These are phyloP conservation scores for Fonsecaea erecta DNA, from an alignment of 2,329 filamentous ascomycete species.

Conservation along the genomic window DNA sequence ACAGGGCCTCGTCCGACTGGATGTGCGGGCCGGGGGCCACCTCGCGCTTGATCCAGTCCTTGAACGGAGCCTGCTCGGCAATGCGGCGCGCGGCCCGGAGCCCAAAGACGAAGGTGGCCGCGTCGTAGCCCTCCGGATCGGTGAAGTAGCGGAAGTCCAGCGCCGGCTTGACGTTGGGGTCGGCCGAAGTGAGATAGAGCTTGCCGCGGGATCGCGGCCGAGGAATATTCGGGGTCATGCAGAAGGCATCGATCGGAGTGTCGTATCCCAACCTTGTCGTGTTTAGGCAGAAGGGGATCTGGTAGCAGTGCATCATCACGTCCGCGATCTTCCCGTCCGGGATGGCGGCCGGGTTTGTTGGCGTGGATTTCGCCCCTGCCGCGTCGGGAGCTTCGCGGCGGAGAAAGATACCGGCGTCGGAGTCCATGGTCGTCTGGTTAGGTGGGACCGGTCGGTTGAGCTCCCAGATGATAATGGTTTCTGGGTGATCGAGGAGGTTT, in stretches of 20 bases:
- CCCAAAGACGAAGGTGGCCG: constrained; percentile 77
- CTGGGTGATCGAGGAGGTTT: constrained; percentile 68
- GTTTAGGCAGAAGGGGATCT: constrained; percentile 90
- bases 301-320: constrained; percentile 96
- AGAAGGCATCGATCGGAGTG: constrained; percentile 75
- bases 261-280: constrained; percentile 79
- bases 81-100: constrained; percentile 77
- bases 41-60: constrained; percentile 80
- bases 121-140: constrained; percentile 82
- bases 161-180: constrained; percentile 77
- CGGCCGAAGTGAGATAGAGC: constrained; percentile 75
- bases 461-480: constrained; percentile 74
- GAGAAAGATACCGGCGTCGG: constrained; percentile 85
- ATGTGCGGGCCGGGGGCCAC: constrained; percentile 75
- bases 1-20: constrained; percentile 77
- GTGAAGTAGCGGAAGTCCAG: constrained; percentile 91
- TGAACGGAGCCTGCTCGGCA: constrained; percentile 76
- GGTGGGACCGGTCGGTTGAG: constrained; percentile 76
- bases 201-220: constrained; percentile 77
- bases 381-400: constrained; percentile 76
- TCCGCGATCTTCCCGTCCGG: constrained; percentile 77
- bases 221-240: constrained; percentile 91
- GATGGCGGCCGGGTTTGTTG: constrained; percentile 52
- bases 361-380: constrained; percentile 53
- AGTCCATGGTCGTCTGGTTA: constrained; percentile 89